Conservation (phyloP, 352 stramenopile genomes). For the Globisporangium sylvaticum region DNA sequence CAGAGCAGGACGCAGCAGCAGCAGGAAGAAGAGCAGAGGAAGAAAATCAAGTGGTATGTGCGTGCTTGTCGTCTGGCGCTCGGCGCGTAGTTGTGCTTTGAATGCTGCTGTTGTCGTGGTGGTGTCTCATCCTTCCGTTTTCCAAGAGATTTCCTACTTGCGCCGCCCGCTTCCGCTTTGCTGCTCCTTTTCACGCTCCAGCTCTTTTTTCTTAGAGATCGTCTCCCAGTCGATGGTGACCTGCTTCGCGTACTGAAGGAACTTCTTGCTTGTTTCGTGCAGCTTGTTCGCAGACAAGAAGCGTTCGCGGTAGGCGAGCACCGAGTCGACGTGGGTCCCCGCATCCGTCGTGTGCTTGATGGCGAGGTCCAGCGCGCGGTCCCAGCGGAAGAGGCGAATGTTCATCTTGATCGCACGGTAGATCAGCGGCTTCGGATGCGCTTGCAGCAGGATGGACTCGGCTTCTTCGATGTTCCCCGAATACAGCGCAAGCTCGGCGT, state of each 20-base stretch:
- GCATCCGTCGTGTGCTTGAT: constrained; percentile 86
- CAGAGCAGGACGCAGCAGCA: constrained; percentile 20
- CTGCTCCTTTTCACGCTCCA: constrained; percentile 79
- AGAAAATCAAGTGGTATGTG: constrained; percentile 26
- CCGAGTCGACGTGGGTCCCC: constrained; percentile 87
- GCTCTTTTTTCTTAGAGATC: constrained; percentile 88
- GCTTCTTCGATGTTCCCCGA: constrained; percentile 86
- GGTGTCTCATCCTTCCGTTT: too few relatives aligned
- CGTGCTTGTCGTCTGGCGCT: constrained; percentile 15
- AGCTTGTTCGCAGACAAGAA: constrained; percentile 86
- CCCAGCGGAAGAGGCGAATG: constrained; percentile 86
- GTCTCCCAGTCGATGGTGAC: constrained; percentile 88
- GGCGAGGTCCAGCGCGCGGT: constrained; percentile 84
- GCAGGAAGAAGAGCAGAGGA: not conserved
- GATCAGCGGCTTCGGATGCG: constrained; percentile 80
- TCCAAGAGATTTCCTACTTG: constrained; percentile 34
- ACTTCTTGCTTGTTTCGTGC: constrained; percentile 86
- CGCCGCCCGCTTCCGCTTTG: constrained; percentile 38
- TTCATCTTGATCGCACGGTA: constrained; percentile 95
- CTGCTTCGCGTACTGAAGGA: constrained; percentile 83
- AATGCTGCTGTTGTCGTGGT: not conserved
- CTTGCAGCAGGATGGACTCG: constrained; percentile 90
- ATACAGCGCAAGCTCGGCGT: constrained; percentile 87
- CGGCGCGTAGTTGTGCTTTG: constrained; percentile 6
- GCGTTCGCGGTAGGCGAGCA: constrained; percentile 85